phyloP scores from a whole-genome alignment of 1,284 basidiomycete genomes.

The Jaminaea rosea region DNA sequence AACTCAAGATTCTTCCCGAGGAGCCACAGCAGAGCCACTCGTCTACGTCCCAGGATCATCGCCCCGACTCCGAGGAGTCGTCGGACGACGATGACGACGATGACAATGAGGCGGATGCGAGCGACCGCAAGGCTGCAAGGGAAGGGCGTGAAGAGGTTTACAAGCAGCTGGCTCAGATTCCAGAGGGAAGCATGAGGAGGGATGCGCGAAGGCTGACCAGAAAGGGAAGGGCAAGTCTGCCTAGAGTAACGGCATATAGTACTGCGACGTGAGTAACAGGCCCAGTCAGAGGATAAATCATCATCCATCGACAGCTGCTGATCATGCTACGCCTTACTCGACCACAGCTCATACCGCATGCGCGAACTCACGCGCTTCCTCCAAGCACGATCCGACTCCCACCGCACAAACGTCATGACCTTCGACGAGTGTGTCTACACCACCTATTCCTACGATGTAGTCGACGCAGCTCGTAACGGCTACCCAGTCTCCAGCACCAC shows the following conservation, averaged over 20 bases:
- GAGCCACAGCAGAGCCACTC: background rate
- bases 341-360: conserved; percentile 70
- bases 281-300: too few species aligned
- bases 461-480: conserved; percentile 28
- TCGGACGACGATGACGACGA: conserved; percentile 1
- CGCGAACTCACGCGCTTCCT: conserved; percentile 79
- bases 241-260: conserved; percentile 89
- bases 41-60: background rate
- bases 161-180: conserved; percentile 54
- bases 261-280: conserved; percentile 78
- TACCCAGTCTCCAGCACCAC: background rate
- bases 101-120: too few species aligned
- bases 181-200: conserved; percentile 80
- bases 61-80: background rate
- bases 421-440: conserved; percentile 47
- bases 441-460: conserved; percentile 43
- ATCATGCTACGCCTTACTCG: background rate
- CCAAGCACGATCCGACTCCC: conserved; percentile 66
- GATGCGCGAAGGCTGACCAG: conserved; percentile 84
- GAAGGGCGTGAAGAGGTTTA: conserved; percentile 30
- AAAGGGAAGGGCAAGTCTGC: conserved; percentile 82
- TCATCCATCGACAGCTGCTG: too few species aligned
- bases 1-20: background rate
- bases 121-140: conserved; percentile 30
- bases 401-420: conserved; percentile 57